phyloP scores from a whole-genome alignment of 108 stramenopile species.

The Skeletonema tropicum region DNA sequence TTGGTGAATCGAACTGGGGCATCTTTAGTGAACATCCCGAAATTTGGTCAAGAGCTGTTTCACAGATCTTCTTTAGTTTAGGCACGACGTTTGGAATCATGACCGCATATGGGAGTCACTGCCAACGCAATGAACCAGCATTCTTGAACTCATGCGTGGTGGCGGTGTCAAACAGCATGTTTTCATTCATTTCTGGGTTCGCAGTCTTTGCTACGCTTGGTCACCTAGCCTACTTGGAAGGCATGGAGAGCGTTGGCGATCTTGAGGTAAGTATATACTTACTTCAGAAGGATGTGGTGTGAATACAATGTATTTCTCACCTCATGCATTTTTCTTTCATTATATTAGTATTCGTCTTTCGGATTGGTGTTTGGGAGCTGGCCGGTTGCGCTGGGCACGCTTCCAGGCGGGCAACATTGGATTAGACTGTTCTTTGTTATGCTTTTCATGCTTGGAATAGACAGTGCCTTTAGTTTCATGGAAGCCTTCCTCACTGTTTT shows the following conservation, averaged over 20 bases:
- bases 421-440: constrained; percentile 61
- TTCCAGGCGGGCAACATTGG: constrained; percentile 60
- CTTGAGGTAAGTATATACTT: too few relatives aligned
- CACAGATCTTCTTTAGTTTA: constrained; percentile 74
- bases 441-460: constrained; percentile 67
- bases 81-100: constrained; percentile 46
- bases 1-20: constrained; percentile 54
- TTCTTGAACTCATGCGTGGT: constrained; percentile 58
- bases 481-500: constrained; percentile 48
- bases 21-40: constrained; percentile 50
- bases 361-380: constrained; percentile 57
- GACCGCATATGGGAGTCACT: constrained; percentile 68
- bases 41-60: constrained; percentile 66
- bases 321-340: too few relatives aligned
- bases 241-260: constrained; percentile 8
- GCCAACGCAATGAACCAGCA: constrained; percentile 56
- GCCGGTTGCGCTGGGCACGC: constrained; percentile 62
- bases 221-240: constrained; percentile 48
- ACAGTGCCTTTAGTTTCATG: constrained; percentile 65
- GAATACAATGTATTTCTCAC: too few relatives aligned
- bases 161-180: constrained; percentile 52
- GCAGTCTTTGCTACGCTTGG: constrained; percentile 73
- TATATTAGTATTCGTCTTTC: too few relatives aligned
- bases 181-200: constrained; percentile 66
- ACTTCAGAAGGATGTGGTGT: too few relatives aligned